A percentile compares a stretch with the other conserved stretches of the same genome.
Conservation (phyloP, 495 filamentous ascomycete genomes). For the Neurospora pannonica region DNA sequence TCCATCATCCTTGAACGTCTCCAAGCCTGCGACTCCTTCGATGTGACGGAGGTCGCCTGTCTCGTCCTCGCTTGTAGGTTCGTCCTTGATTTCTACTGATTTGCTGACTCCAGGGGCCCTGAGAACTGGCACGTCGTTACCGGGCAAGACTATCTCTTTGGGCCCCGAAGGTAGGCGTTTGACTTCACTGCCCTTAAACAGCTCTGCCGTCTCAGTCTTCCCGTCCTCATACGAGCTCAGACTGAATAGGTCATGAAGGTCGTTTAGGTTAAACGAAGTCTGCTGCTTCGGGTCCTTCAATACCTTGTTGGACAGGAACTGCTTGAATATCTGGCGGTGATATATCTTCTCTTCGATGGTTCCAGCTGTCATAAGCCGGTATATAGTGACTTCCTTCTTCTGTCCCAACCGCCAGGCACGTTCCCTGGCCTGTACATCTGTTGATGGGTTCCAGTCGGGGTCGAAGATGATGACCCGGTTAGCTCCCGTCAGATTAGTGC, state of each 20-base stretch:
- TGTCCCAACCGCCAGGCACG: slow-evolving; percentile 93
- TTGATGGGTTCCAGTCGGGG: slow-evolving; percentile 96
- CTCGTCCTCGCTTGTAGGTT: slow-evolving; percentile 20
- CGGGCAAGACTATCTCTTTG: slow-evolving; percentile 23
- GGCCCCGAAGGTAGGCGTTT: slow-evolving; percentile 37
- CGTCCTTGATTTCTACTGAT: neutral
- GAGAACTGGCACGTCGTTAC: slow-evolving; percentile 8
- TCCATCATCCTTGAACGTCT: slow-evolving; percentile 14
- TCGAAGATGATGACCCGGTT: slow-evolving; percentile 96
- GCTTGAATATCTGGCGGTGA: slow-evolving; percentile 95
- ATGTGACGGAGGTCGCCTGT: slow-evolving; percentile 23
- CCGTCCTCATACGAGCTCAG: slow-evolving; percentile 59
- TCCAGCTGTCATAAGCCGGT: slow-evolving; percentile 90
- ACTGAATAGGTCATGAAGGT: slow-evolving; percentile 85
- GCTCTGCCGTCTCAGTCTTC: slow-evolving; percentile 68
- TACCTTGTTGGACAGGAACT: slow-evolving; percentile 91
- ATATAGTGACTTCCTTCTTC: slow-evolving; percentile 87
- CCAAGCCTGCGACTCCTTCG: slow-evolving; percentile 30
- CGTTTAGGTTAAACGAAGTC: slow-evolving; percentile 72
- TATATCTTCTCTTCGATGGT: slow-evolving; percentile 99
- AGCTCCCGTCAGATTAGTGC: slow-evolving; percentile 88
- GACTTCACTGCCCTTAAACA: slow-evolving; percentile 79
- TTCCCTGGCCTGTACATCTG: slow-evolving; percentile 89
- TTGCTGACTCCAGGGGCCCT: neutral
- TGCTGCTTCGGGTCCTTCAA: slow-evolving; percentile 84